These are phyloP conservation scores for Trametes gibbosa DNA, from an alignment of 768 basidiomycete genomes.

Conservation along the genomic window DNA sequence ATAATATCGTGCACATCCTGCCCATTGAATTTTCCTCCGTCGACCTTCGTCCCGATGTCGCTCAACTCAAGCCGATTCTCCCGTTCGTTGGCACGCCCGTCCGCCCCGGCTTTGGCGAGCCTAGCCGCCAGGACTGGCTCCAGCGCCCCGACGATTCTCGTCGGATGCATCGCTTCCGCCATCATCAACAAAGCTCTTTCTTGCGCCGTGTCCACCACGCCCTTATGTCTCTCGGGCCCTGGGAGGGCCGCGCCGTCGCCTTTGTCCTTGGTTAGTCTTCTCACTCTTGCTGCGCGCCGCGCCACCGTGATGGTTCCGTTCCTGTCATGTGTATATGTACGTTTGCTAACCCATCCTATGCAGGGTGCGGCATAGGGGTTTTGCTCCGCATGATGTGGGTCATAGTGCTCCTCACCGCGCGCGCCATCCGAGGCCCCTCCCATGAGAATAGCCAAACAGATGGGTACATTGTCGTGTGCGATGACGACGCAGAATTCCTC, in stretches of 20 bases:
- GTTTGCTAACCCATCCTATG: background rate
- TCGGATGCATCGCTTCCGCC: background rate
- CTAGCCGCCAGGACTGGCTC: background rate
- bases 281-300: background rate
- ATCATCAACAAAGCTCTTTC: conserved; percentile 41
- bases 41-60: conserved; percentile 2
- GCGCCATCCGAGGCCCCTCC: conserved; percentile 44
- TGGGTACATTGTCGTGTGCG: conserved; percentile 47
- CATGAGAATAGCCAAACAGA: conserved; percentile 38
- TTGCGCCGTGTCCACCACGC: conserved; percentile 59
- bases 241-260: conserved; percentile 81
- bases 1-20: background rate
- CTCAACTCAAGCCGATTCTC: conserved; percentile 13
- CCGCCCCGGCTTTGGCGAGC: conserved; percentile 9
- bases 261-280: conserved; percentile 74
- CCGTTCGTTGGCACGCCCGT: conserved; percentile 22
- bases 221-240: conserved; percentile 67
- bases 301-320: background rate
- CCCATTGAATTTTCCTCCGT: background rate
- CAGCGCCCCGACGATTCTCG: background rate
- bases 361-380: conserved; percentile 84
- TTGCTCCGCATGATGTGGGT: conserved; percentile 81
- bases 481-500: conserved; percentile 45
- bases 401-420: conserved; percentile 56
- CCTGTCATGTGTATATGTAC: background rate